Evolutionary conservation across 1,284 basidiomycete genomes (phyloP), one percentile per base, ranked within the genome.

Genomic region (Heterobasidion annosum): DNA sequence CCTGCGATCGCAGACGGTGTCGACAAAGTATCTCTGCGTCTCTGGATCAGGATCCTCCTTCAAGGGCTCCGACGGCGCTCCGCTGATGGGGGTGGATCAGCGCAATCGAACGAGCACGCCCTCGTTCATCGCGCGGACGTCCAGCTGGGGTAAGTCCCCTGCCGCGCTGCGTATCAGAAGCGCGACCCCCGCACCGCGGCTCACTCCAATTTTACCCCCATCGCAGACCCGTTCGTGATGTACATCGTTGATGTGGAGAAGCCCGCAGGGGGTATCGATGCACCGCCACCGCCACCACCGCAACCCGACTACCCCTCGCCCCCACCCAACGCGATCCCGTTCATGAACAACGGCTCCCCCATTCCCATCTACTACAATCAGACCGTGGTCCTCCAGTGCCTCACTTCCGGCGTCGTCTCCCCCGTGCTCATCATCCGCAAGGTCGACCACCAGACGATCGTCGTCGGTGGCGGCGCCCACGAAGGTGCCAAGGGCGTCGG

Each of bases 351-450:
- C 61, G 87, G 86, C 2, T 83, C 84, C 2, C 83, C 85, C 63
- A 88, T 85, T 50, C 85, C 91, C 25, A 88, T 98, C 56, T 92
- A 94, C 68, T 98, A 97, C 77, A 98, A 98, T 65, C 91, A 95
- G 67, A 94, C 93, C 0, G 88, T 98, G 50, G 92, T 98, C 34
- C 73, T 98, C 16, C 96, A 98, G 66, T 98, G 94, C 63, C 76
- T 98, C 58, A 91, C 90, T 8, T 96, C 95, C 1, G 95, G 94
- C 18, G 88, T 93, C 32, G 90, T 95, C 61, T 93, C 91, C 56
- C 95, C 95, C 8, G 83, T 94, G 32, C 79, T 98, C 56, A 89
- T 98, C 67, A 90, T 98, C 62, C 89, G 95, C 50, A 92, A 93
- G 65, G 91, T 96, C 56, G 94, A 97, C 62, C 88, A 91, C 64